Percentiles rank a stretch among this genome's conserved stretches.
These are phyloP conservation scores for Pleurotus ostreatus DNA, from an alignment of 768 basidiomycete genomes.

Conservation along the genomic window DNA sequence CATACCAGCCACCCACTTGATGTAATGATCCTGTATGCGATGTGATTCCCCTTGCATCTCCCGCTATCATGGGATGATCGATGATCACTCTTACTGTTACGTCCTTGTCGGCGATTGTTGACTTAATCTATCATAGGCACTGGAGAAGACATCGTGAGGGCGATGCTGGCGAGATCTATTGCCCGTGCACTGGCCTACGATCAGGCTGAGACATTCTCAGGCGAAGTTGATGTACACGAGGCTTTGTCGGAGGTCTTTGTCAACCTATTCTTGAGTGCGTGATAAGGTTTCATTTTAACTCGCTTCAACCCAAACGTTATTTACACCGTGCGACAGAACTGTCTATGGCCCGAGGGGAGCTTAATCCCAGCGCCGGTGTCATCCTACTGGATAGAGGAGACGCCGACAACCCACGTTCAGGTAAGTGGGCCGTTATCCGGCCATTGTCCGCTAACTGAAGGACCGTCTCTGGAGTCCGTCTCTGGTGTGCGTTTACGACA, in stretches of 20 bases:
- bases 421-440: constrained; percentile 7
- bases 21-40: background rate
- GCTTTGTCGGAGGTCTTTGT: constrained; percentile 41
- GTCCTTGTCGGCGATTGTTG: background rate
- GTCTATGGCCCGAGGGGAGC: constrained; percentile 32
- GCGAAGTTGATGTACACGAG: constrained; percentile 48
- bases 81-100: background rate
- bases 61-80: background rate
- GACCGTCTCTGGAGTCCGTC: constrained; percentile 39
- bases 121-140: constrained; percentile 40
- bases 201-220: constrained; percentile 10
- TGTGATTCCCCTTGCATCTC: too few species aligned
- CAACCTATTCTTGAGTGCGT: constrained; percentile 49
- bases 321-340: constrained; percentile 23
- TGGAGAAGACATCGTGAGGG: constrained; percentile 66
- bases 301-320: background rate
- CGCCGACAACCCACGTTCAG: constrained; percentile 17
- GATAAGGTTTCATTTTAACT: background rate
- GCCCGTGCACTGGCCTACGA: constrained; percentile 37
- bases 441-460: background rate
- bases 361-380: constrained; percentile 54
- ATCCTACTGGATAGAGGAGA: constrained; percentile 54
- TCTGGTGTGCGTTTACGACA: constrained; percentile 86
- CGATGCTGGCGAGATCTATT: constrained; percentile 50
- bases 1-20: background rate